Conservation (phyloP, 2,329 filamentous ascomycete genomes). For the Aspergillus versicolor region DNA sequence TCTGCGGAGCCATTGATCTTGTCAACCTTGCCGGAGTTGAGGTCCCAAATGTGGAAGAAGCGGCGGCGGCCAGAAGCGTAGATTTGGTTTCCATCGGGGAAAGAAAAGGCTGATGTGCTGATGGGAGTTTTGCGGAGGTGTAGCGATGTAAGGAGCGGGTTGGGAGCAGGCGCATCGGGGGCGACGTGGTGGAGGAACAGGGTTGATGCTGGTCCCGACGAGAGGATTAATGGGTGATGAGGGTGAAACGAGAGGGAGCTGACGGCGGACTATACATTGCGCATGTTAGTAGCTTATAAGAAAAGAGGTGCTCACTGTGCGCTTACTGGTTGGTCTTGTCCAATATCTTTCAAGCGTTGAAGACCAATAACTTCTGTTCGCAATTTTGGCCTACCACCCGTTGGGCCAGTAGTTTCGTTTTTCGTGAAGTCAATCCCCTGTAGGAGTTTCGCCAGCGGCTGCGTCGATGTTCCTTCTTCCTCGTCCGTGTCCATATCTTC, state of each 20-base stretch:
- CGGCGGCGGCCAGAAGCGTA: slow-evolving; percentile 84
- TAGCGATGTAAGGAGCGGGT: slow-evolving; percentile 86
- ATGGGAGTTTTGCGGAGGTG: slow-evolving; percentile 84
- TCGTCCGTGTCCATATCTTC: slow-evolving; percentile 57
- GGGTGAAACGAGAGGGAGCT: slow-evolving; percentile 88
- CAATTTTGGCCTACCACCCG: slow-evolving; percentile 65
- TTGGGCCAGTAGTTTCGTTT: slow-evolving; percentile 41
- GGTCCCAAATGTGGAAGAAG: slow-evolving; percentile 94
- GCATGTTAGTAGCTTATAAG: neutral
- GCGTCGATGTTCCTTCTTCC: slow-evolving; percentile 62
- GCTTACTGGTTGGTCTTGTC: slow-evolving; percentile 67
- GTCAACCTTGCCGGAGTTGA: slow-evolving; percentile 75
- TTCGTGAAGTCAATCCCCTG: slow-evolving; percentile 68
- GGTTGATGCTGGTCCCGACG: slow-evolving; percentile 80
- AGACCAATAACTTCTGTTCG: slow-evolving; percentile 88
- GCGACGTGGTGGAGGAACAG: slow-evolving; percentile 88
- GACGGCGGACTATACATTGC: slow-evolving; percentile 61
- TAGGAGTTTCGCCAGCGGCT: slow-evolving; percentile 77
- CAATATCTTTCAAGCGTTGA: slow-evolving; percentile 81
- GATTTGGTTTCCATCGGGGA: slow-evolving; percentile 70
- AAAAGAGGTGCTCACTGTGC: neutral
- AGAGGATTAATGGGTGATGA: slow-evolving; percentile 80
- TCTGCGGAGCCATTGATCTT: slow-evolving; percentile 75
- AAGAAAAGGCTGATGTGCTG: slow-evolving; percentile 76
- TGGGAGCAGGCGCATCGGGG: slow-evolving; percentile 72